phyloP scores from a whole-genome alignment of 2,329 filamentous ascomycete species.

The Epichloe typhina region DNA sequence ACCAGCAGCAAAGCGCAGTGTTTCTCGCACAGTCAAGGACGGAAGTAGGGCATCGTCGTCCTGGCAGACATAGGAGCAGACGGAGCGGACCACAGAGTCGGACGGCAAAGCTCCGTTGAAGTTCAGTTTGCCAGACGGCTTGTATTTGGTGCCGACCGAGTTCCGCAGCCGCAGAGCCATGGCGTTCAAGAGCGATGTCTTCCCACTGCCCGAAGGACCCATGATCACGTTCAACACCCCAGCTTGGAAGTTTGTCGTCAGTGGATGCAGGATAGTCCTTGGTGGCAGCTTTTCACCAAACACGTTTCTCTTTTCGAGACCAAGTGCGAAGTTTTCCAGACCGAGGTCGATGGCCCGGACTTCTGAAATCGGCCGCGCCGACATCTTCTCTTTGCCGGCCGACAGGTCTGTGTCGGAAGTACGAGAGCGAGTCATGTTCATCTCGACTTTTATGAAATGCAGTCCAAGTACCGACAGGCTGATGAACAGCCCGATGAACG shows the following conservation, averaged over 20 bases:
- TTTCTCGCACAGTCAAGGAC: slow-evolving; percentile 64
- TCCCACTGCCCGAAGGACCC: slow-evolving; percentile 67
- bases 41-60: slow-evolving; percentile 65
- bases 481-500: slow-evolving; percentile 52
- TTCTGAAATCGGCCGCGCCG: slow-evolving; percentile 34
- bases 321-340: slow-evolving; percentile 50
- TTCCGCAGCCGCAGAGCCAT: slow-evolving; percentile 57
- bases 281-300: slow-evolving; percentile 39
- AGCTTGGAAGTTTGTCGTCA: slow-evolving; percentile 53
- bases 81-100: slow-evolving; percentile 53
- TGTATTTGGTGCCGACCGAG: slow-evolving; percentile 48
- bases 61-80: slow-evolving; percentile 67
- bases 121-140: slow-evolving; percentile 45
- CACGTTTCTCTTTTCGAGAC: slow-evolving; percentile 46
- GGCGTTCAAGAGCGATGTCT: slow-evolving; percentile 60
- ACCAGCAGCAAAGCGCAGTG: slow-evolving; percentile 56
- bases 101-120: slow-evolving; percentile 61
- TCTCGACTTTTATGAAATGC: slow-evolving; percentile 51
- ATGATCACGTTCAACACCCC: slow-evolving; percentile 64
- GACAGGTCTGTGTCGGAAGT: slow-evolving; percentile 47
- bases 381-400: slow-evolving; percentile 58
- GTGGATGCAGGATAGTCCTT: slow-evolving; percentile 51
- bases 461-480: slow-evolving; percentile 46
- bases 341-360: slow-evolving; percentile 51
- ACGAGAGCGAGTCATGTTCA: slow-evolving; percentile 53